phyloP scores from a whole-genome alignment of 306 rosid species.

The Fagus sylvatica region DNA sequence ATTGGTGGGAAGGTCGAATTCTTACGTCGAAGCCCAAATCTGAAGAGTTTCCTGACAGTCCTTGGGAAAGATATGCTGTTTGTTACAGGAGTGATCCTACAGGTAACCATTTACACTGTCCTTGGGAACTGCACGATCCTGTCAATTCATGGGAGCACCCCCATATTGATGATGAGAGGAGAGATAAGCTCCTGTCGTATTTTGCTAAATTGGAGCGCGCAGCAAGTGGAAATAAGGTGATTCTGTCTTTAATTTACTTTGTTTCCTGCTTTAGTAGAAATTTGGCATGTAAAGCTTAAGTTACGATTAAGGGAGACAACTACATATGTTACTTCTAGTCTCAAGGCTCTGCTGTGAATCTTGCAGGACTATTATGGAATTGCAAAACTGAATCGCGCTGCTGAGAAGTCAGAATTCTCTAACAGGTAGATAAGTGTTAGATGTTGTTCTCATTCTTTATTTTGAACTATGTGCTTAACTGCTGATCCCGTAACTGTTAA shows the following conservation, averaged over 20 bases:
- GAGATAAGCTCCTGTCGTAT: conserved; percentile 62
- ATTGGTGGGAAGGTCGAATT: conserved; percentile 74
- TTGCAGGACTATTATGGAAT: conserved; percentile 51
- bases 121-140: conserved; percentile 77
- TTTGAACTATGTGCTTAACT: neutral
- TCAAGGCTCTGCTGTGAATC: conserved; percentile 7
- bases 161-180: conserved; percentile 55
- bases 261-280: neutral
- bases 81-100: conserved; percentile 50
- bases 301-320: conserved; percentile 6
- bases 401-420: conserved; percentile 51
- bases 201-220: conserved; percentile 49
- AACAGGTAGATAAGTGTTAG: conserved; percentile 56
- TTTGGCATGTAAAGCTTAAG: conserved; percentile 5
- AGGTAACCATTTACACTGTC: conserved; percentile 61
- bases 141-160: conserved; percentile 53
- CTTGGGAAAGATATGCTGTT: conserved; percentile 71
- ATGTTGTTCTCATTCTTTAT: neutral
- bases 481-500: neutral
- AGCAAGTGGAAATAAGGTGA: conserved; percentile 37
- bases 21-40: conserved; percentile 49
- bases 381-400: conserved; percentile 57
- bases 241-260: neutral
- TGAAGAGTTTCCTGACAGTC: conserved; percentile 74
- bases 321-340: conserved; percentile 9